phyloP scores from a whole-genome alignment of 163 green algal species.

The Scenedesmus sp. region DNA sequence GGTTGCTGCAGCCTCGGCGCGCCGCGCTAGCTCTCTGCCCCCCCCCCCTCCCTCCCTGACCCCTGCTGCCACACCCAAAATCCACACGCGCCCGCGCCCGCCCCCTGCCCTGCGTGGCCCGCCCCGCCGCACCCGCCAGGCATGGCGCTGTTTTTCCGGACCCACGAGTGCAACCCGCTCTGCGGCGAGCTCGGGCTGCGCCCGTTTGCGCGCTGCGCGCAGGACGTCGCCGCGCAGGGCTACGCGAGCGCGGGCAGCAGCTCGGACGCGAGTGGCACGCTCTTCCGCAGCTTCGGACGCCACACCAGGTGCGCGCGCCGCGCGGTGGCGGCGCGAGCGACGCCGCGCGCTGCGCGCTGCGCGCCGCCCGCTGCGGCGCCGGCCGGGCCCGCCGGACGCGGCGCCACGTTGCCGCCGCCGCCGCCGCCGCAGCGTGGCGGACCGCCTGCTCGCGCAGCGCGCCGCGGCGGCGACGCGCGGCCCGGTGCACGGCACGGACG shows the following conservation, averaged over 20 bases:
- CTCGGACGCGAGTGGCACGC: not conserved
- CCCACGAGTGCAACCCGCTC: constrained; percentile 48
- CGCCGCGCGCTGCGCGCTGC: too few relatives aligned
- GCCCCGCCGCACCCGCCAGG: constrained; percentile 20
- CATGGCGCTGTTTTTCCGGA: constrained; percentile 47
- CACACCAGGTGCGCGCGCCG: too few relatives aligned
- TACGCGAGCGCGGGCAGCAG: not conserved
- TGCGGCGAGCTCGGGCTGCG: constrained; percentile 39
- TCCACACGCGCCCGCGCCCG: too few relatives aligned
- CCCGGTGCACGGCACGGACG: not conserved
- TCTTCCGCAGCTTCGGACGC: not conserved
- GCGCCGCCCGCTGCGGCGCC: too few relatives aligned
- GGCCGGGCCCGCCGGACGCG: not conserved
- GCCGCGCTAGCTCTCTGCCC: too few relatives aligned
- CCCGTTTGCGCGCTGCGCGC: constrained; percentile 31
- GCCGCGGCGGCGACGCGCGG: not conserved
- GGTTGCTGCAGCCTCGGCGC: too few relatives aligned
- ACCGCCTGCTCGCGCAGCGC: not conserved
- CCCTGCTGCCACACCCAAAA: too few relatives aligned
- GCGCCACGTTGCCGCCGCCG: not conserved
- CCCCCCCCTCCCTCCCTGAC: too few relatives aligned
- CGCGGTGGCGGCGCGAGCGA: too few relatives aligned
- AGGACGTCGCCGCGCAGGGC: constrained; percentile 33
- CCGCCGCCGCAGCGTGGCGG: not conserved
- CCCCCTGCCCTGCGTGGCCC: too few relatives aligned